Base-by-base conservation (phyloP, 805 yeast species). In the Soucietia sequanensis region DNA sequence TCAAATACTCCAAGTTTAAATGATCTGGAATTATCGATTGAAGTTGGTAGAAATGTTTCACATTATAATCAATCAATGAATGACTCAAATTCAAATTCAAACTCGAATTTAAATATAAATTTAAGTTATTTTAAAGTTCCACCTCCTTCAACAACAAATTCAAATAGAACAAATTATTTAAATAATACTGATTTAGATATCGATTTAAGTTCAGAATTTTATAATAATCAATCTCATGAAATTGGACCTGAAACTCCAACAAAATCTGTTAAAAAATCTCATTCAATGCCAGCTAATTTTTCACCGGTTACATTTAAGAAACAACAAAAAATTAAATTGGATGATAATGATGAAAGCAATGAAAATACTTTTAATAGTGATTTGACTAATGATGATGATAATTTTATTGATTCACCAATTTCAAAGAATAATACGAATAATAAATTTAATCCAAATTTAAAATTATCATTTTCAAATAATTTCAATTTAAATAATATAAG, bases 221-320 rank as follows among this genome's bases (percentile, higher is more conserved):
- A n/a, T n/a, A 54, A 53, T 25, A 40, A 40, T 35, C 24, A 27
- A n/a, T 27, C 9, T 8, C 36, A 35, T 11, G 39, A 36, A 23
- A 36, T 9, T 30, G 46, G n/a, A 4, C 65, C 67, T 1, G 69
- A 64, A 39, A 65, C 72, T 1, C 71, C 71, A 2, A 65, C 71
- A 4, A 63, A 61, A 36, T 42, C 55, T 24, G 60, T 58, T 13
- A 52, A 49, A 36, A 56, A 55, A 34, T 55, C 60, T 4, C 46
- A 48, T 23, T 50, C 57, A 10, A 52, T 53, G 8, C 62, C 64
- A 3, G 53, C 56, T 13, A 56, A 55, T 33, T 56, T 56, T 34
- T 44, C 51, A 24, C 58, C 60, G 2, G 44, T 49, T 26, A 41
- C 34, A 17, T 45, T 44, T 29, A 36, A 31, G 17, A 41, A 39